These are phyloP conservation scores for Herpotrichia juniperi DNA, from an alignment of 2,329 filamentous ascomycete genomes.

Conservation along the genomic window DNA sequence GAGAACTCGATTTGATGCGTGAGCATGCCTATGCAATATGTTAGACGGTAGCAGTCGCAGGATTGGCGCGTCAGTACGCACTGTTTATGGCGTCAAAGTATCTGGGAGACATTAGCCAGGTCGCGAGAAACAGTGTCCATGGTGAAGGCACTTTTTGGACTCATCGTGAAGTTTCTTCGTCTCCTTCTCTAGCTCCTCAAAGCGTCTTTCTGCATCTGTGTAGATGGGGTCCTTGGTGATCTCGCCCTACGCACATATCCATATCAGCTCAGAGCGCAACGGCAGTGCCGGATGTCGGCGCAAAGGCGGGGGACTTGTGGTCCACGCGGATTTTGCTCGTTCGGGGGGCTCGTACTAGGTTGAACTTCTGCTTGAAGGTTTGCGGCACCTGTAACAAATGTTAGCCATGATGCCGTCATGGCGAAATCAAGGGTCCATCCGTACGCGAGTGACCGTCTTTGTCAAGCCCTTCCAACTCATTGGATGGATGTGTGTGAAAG, in stretches of 20 bases:
- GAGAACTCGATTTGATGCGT: slow-evolving; percentile 98
- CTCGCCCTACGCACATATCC: slow-evolving; percentile 65
- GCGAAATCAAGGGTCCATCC: slow-evolving; percentile 37
- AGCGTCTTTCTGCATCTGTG: slow-evolving; percentile 90
- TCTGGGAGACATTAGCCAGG: slow-evolving; percentile 40
- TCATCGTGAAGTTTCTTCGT: slow-evolving; percentile 98
- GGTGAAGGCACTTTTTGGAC: slow-evolving; percentile 71
- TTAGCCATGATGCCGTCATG: slow-evolving; percentile 26
- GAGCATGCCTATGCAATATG: slow-evolving; percentile 73
- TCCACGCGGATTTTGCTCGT: background rate
- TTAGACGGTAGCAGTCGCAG: slow-evolving; percentile 18
- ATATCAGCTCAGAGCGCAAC: slow-evolving; percentile 24
- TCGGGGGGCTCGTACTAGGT: slow-evolving; percentile 62
- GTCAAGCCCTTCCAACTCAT: slow-evolving; percentile 99
- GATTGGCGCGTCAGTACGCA: slow-evolving; percentile 38
- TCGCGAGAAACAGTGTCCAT: background rate
- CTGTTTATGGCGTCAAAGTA: slow-evolving; percentile 97
- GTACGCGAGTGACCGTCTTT: slow-evolving; percentile 85
- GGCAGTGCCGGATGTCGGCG: slow-evolving; percentile 14
- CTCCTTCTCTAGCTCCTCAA: slow-evolving; percentile 91
- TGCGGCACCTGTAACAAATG: slow-evolving; percentile 72
- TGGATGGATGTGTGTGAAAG: slow-evolving; percentile 23
- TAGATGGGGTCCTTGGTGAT: slow-evolving; percentile 95
- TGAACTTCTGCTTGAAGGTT: slow-evolving; percentile 89
- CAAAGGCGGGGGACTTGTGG: slow-evolving; percentile 18